Evolutionary conservation across 2,329 filamentous ascomycete genomes (phyloP).

Genomic region (Aspergillus sp.): DNA sequence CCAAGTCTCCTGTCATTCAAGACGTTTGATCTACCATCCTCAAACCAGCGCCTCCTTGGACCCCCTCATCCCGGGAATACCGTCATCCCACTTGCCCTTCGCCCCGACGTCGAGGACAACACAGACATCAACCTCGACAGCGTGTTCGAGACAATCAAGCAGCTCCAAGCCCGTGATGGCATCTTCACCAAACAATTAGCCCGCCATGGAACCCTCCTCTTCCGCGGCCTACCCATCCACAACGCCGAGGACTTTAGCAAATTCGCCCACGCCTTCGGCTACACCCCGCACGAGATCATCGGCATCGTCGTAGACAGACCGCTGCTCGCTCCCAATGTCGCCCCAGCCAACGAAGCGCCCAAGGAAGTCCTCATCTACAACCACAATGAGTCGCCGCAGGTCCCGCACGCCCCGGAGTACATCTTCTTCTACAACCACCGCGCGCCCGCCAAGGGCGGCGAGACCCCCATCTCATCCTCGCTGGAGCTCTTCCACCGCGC

Average conservation of each 20-base stretch:
- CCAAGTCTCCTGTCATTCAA: slow-evolving; percentile 28
- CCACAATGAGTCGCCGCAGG: slow-evolving; percentile 52
- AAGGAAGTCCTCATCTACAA: slow-evolving; percentile 50
- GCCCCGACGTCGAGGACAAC: slow-evolving; percentile 25
- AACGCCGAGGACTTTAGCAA: slow-evolving; percentile 46
- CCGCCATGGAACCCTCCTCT: slow-evolving; percentile 47
- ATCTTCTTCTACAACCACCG: slow-evolving; percentile 50
- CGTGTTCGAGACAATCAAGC: slow-evolving; percentile 37
- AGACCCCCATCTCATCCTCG: slow-evolving; percentile 49
- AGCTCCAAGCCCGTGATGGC: slow-evolving; percentile 29
- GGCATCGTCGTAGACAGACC: slow-evolving; percentile 50
- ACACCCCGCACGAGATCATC: slow-evolving; percentile 50
- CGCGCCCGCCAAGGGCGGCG: slow-evolving; percentile 35
- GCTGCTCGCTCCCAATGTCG: slow-evolving; percentile 43
- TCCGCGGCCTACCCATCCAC: slow-evolving; percentile 46
- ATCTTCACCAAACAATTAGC: slow-evolving; percentile 43
- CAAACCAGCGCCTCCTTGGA: slow-evolving; percentile 43
- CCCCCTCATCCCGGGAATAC: slow-evolving; percentile 38
- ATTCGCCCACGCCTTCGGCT: slow-evolving; percentile 51
- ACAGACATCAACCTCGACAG: slow-evolving; percentile 28
- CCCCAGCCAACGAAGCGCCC: slow-evolving; percentile 49
- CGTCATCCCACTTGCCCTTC: slow-evolving; percentile 40
- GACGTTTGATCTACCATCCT: slow-evolving; percentile 38
- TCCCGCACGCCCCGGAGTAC: slow-evolving; percentile 52
- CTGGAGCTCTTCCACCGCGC: slow-evolving; percentile 47